phyloP scores from a whole-genome alignment of 148 eudicot genomes.

The Fallopia convolvulus region DNA sequence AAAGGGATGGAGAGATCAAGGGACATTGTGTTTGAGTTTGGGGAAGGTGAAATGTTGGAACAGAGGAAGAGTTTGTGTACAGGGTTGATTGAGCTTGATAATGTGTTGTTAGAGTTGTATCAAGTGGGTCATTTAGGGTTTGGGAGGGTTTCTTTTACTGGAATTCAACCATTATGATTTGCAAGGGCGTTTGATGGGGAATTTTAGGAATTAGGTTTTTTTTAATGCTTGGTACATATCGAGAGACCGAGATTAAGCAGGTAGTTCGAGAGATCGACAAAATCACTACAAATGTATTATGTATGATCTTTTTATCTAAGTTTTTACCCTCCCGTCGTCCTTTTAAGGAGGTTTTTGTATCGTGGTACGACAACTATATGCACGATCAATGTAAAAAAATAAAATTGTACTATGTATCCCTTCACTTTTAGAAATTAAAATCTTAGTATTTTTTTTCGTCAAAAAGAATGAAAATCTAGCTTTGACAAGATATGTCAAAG shows the following conservation, averaged over 20 bases:
- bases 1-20: slow-evolving; percentile 13
- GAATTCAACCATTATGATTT: slow-evolving; percentile 33
- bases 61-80: slow-evolving; percentile 42
- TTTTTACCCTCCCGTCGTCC: background rate
- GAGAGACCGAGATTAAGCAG: no score
- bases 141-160: slow-evolving; percentile 85
- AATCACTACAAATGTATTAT: background rate
- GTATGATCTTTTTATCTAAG: no score
- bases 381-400: no score
- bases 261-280: background rate
- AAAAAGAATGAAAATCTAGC: background rate
- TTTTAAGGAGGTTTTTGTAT: background rate
- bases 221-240: background rate
- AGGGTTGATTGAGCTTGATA: slow-evolving; percentile 49
- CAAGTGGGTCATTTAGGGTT: slow-evolving; percentile 86
- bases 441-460: no score
- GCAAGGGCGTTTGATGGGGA: slow-evolving; percentile 31
- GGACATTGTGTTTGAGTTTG: slow-evolving; percentile 36
- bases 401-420: background rate
- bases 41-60: slow-evolving; percentile 21
- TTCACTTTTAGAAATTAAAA: background rate
- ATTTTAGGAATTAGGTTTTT: background rate
- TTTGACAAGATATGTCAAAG: background rate
- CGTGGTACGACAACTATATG: no score
- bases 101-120: slow-evolving; percentile 63